Conservation (phyloP, 305 asterid genomes). For the Solanum aculeatissimum region DNA sequence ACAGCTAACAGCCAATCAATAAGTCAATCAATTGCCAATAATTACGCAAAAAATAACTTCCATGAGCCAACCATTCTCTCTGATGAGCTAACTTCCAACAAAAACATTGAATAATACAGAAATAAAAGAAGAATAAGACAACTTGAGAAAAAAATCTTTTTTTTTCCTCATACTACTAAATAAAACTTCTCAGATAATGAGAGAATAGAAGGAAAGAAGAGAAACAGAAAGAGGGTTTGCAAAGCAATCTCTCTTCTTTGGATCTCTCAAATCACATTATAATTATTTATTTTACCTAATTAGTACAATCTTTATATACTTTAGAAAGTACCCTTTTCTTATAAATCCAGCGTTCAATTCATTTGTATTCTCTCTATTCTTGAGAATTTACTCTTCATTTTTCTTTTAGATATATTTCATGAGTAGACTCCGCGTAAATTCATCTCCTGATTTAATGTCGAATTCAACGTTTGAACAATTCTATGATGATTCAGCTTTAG, state of each 20-base stretch:
- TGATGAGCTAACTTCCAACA: conserved; percentile 8
- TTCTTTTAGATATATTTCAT: conserved; percentile 3
- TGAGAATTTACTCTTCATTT: neutral
- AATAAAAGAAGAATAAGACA: neutral
- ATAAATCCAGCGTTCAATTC: neutral
- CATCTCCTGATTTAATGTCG: conserved; percentile 34
- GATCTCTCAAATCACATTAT: conserved; percentile 17
- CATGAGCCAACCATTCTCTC: conserved; percentile 20
- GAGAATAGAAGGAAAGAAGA: conserved; percentile 6
- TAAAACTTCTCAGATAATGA: conserved; percentile 2
- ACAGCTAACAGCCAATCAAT: conserved; percentile 27
- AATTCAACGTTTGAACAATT: conserved; percentile 14
- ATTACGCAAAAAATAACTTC: conserved; percentile 22
- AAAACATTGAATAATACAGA: conserved; percentile 8
- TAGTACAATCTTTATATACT: neutral
- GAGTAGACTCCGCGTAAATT: conserved; percentile 30
- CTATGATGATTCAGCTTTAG: conserved; percentile 63
- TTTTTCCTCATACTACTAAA: neutral
- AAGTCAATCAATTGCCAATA: conserved; percentile 31
- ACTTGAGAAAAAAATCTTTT: neutral
- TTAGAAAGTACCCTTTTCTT: conserved; percentile 6
- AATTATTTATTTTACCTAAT: neutral
- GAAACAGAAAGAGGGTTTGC: conserved; percentile 17
- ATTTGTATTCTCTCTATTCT: neutral
- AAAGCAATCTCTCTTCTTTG: conserved; percentile 42